phyloP scores from a whole-genome alignment of 2,329 filamentous ascomycete genomes.

The Penicillium expansum region DNA sequence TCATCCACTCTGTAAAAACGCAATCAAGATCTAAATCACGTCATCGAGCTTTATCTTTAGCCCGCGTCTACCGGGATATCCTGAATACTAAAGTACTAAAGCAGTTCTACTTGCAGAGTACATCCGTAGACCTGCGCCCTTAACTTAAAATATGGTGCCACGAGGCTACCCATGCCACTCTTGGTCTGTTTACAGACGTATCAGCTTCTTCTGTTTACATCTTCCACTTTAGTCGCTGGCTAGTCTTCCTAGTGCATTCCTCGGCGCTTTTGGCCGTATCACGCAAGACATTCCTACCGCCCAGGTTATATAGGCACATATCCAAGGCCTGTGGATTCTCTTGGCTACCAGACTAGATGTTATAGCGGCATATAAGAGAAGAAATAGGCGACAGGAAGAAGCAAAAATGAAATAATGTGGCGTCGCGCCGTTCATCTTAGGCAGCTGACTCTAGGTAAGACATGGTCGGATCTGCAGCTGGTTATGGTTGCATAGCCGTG shows the following conservation, averaged over 20 bases:
- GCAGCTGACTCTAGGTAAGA: not conserved
- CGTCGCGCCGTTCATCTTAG: not conserved
- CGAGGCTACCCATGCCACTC: not conserved
- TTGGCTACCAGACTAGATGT: not conserved
- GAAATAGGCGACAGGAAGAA: not conserved
- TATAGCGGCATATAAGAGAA: not conserved
- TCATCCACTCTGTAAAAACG: constrained; percentile 12
- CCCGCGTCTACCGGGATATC: not conserved
- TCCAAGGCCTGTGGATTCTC: not conserved
- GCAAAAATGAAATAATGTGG: not conserved
- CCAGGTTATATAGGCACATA: not conserved
- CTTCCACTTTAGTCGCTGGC: not conserved
- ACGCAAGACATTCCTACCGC: not conserved
- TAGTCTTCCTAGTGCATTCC: not conserved
- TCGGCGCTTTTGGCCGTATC: not conserved
- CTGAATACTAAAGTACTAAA: not conserved
- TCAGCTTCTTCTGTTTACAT: not conserved
- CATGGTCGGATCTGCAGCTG: not conserved
- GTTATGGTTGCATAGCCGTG: not conserved
- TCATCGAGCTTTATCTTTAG: constrained; percentile 31
- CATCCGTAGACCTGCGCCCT: not conserved
- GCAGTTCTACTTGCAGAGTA: not conserved
- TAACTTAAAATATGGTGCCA: not conserved
- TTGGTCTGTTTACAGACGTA: not conserved
- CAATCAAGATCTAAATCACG: constrained; percentile 36